Percentiles rank a stretch among this genome's conserved stretches.
Conservation (phyloP, 306 rosid species). For the Begonia masoniana region DNA sequence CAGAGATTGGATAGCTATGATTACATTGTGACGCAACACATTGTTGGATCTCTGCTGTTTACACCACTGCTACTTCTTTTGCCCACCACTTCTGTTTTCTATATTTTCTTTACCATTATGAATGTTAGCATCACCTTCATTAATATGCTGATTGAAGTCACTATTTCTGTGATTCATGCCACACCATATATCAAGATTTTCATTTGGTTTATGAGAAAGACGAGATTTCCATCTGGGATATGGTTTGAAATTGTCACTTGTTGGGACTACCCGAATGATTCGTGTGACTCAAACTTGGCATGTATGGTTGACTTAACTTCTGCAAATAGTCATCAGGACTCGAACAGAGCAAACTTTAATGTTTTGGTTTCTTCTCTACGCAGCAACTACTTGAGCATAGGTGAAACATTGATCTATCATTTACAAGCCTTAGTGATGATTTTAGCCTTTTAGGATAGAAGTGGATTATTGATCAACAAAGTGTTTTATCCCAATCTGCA, state of each 20-base stretch:
- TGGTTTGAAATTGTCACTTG: conserved; percentile 66
- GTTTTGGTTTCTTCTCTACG: conserved; percentile 61
- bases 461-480: conserved; percentile 8
- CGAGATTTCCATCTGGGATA: conserved; percentile 76
- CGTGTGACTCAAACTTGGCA: conserved; percentile 10
- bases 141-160: conserved; percentile 45
- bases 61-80: conserved; percentile 68
- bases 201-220: conserved; percentile 54
- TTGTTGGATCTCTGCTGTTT: conserved; percentile 83
- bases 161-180: conserved; percentile 67
- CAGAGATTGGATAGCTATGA: conserved; percentile 86
- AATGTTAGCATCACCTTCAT: conserved; percentile 50
- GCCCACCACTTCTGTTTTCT: conserved; percentile 87
- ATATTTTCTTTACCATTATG: conserved; percentile 69
- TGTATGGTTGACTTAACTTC: conserved; percentile 17
- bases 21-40: conserved; percentile 82
- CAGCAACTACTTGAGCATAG: conserved; percentile 70
- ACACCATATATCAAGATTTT: conserved; percentile 68
- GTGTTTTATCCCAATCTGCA: neutral
- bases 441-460: neutral
- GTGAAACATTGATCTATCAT: conserved; percentile 35
- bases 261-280: conserved; percentile 18
- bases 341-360: conserved; percentile 23
- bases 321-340: conserved; percentile 22
- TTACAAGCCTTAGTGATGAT: neutral